Evolutionary conservation across 108 stramenopile species (phyloP).

Genomic region (Discostella stelligeroides): DNA sequence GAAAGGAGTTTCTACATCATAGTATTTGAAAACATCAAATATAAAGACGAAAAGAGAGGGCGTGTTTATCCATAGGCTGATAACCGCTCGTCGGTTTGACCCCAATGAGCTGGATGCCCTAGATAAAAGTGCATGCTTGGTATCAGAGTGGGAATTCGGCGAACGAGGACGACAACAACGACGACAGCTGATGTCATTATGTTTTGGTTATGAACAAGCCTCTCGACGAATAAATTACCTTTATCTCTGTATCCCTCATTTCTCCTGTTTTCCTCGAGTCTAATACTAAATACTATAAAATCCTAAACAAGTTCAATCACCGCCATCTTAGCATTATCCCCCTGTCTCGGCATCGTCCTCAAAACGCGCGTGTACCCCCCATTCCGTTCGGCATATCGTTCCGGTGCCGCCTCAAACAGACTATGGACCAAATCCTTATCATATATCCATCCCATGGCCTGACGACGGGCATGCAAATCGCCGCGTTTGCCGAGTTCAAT

Average conservation of each 20-base stretch:
- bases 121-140: too few relatives aligned
- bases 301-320: constrained; percentile 96
- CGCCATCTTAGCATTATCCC: constrained; percentile 97
- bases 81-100: too few relatives aligned
- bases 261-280: background rate
- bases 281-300: constrained; percentile 26
- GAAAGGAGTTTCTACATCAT: too few relatives aligned
- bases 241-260: background rate
- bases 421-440: constrained; percentile 96
- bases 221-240: too few relatives aligned
- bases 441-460: constrained; percentile 94
- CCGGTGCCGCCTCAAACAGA: constrained; percentile 93
- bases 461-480: constrained; percentile 92
- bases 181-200: too few relatives aligned
- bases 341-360: constrained; percentile 91
- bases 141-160: too few relatives aligned
- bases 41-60: too few relatives aligned
- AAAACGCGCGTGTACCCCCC: constrained; percentile 96
- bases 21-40: too few relatives aligned
- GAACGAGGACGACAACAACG: too few relatives aligned
- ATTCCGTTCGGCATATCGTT: constrained; percentile 86
- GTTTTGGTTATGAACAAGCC: too few relatives aligned
- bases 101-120: too few relatives aligned
- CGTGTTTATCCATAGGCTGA: too few relatives aligned
- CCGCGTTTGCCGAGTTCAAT: constrained; percentile 93